Base-by-base conservation (phyloP, 768 basidiomycete genomes). In the Megacollybia marginata region DNA sequence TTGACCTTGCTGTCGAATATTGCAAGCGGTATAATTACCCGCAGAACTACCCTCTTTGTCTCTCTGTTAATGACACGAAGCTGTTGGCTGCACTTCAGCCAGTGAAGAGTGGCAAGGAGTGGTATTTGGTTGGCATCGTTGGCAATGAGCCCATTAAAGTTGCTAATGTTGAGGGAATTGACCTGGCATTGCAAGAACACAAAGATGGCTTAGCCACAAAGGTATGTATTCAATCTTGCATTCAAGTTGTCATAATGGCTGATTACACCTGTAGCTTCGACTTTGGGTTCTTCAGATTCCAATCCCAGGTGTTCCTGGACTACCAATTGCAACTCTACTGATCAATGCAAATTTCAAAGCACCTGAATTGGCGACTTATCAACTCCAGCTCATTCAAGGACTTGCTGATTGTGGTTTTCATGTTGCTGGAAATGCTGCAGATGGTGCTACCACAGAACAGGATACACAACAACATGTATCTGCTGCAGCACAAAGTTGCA, bases 1-100 rank as follows among this genome's bases (percentile, higher is more conserved):
- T 65, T 43, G 38, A 51, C 10, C 42, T 49, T 0, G 63, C 51
- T 0, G 9, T 3, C 2, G 33, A 60, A 1, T 57, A 65, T 43
- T 49, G 63, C 4, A 16, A 35, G 1, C 19, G 5, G 3, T 35
- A 59, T 6, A 32, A 53, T n/a, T 63, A 60, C 28, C n/a, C n/a
- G n/a, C n/a, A n/a, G n/a, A 34, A 46, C 13, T 67, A 62, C 0
- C 70, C 65, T 0, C 44, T 67, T 8, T 60, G 49, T 5, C 49
- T 70, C 0, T 56, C 55, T 38, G 66, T 62, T 32, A 69, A 73
- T 44, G 69, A 72, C 48, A 70, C 70, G 3, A 68, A 71, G 51
- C 56, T 72, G 0, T 51, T 56, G 12, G 33, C 61, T 0, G 43
- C 57, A 0, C 52, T 65, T 2, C 52, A 58, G 0, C 48, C 62